These are phyloP conservation scores for Starmerella gropengiesseri DNA, from an alignment of 805 yeast species.

Conservation along the genomic window DNA sequence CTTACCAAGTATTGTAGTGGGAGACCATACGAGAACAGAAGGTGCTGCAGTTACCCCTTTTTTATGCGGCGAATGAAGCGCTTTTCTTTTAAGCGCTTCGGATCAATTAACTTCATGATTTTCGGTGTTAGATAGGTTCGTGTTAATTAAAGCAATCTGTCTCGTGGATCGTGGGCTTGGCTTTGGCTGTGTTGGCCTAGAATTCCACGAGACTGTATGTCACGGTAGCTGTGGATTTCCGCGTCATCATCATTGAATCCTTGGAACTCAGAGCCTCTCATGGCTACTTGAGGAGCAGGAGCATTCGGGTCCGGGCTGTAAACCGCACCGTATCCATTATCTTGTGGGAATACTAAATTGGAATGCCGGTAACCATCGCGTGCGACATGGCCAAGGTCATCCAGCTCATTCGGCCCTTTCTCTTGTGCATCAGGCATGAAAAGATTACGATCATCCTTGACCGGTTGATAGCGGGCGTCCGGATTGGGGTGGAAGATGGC, in stretches of 20 bases:
- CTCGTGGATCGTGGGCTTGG: conserved; percentile 3
- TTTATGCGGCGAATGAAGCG: no score
- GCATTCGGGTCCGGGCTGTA: conserved; percentile 2
- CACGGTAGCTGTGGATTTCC: conserved; percentile 13
- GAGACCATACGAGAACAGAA: no score
- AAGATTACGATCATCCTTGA: conserved; percentile 94
- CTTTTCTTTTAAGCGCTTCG: no score
- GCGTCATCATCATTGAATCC: conserved; percentile 7
- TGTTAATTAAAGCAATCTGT: conserved; percentile 2
- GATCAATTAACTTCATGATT: not conserved
- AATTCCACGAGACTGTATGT: conserved; percentile 15
- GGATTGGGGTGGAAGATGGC: conserved; percentile 85
- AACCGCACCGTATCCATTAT: not conserved
- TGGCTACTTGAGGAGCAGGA: conserved; percentile 3
- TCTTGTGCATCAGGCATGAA: conserved; percentile 42
- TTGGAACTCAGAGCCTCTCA: not conserved
- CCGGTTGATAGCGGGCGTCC: conserved; percentile 88
- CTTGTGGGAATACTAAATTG: conserved; percentile 8
- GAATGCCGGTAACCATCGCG: conserved; percentile 28
- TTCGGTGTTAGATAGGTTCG: no score
- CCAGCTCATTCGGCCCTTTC: conserved; percentile 46
- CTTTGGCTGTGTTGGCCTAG: conserved; percentile 3
- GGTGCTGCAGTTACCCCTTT: no score
- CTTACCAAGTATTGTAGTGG: no score
- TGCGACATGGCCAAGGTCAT: conserved; percentile 55